Evolutionary conservation across 306 rosid species (phyloP).

Genomic region (Lablab purpureus): DNA sequence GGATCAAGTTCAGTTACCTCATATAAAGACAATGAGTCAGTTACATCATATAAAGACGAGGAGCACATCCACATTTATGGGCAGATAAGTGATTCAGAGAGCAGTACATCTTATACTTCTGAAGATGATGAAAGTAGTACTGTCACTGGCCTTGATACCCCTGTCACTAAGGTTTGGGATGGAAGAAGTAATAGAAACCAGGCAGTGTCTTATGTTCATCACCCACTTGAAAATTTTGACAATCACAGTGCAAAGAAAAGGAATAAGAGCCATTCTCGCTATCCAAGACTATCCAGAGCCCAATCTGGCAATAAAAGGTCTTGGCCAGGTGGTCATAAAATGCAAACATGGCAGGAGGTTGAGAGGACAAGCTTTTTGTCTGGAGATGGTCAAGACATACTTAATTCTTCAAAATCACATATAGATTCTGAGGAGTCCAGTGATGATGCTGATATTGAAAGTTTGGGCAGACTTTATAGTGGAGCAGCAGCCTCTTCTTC

Average conservation of each 20-base stretch:
- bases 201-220: slow-evolving; percentile 80
- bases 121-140: slow-evolving; percentile 76
- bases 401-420: slow-evolving; percentile 58
- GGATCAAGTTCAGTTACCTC: slow-evolving; percentile 51
- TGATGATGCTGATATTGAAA: slow-evolving; percentile 76
- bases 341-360: slow-evolving; percentile 83
- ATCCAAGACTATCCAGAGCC: slow-evolving; percentile 57
- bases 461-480: slow-evolving; percentile 78
- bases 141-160: slow-evolving; percentile 92
- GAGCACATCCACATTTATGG: slow-evolving; percentile 50
- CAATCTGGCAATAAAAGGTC: slow-evolving; percentile 76
- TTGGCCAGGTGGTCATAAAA: slow-evolving; percentile 58
- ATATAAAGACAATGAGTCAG: slow-evolving; percentile 58
- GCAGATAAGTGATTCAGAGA: slow-evolving; percentile 67
- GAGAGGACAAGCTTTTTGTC: slow-evolving; percentile 95
- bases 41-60: slow-evolving; percentile 55
- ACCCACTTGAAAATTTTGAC: slow-evolving; percentile 88
- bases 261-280: slow-evolving; percentile 61
- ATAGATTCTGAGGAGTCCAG: slow-evolving; percentile 67
- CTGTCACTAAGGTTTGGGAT: slow-evolving; percentile 97
- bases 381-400: slow-evolving; percentile 97
- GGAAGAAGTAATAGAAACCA: slow-evolving; percentile 82
- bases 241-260: slow-evolving; percentile 61
- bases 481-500: slow-evolving; percentile 93
- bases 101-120: slow-evolving; percentile 79